These are phyloP conservation scores for Gossypium lobatum DNA, from an alignment of 441 rosid species.

Conservation along the genomic window DNA sequence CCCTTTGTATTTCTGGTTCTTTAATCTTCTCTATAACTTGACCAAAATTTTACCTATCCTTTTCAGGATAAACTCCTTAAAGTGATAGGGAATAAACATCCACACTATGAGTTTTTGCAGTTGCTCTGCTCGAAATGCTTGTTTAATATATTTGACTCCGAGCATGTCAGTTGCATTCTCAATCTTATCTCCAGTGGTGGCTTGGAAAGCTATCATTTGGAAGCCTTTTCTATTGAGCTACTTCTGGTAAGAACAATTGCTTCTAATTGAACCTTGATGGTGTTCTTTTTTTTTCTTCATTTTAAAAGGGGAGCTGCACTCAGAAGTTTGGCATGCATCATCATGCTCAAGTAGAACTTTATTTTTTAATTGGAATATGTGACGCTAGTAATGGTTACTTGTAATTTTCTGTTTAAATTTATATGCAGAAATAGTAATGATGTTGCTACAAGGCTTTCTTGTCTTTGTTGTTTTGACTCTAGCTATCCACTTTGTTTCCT, in stretches of 20 bases:
- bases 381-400: neutral
- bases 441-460: neutral
- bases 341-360: neutral
- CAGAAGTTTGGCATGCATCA: neutral
- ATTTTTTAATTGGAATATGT: neutral
- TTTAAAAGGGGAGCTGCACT: constrained; percentile 13
- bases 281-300: neutral
- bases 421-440: neutral
- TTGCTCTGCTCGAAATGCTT: constrained; percentile 65
- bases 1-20: neutral
- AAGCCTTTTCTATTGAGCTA: constrained; percentile 54
- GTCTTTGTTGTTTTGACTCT: neutral
- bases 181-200: constrained; percentile 41
- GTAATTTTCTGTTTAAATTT: neutral
- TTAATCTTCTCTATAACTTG: constrained; percentile 10
- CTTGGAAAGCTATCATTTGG: constrained; percentile 31
- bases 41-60: constrained; percentile 10
- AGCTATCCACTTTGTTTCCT: neutral
- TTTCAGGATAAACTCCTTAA: constrained; percentile 75
- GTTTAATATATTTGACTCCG: constrained; percentile 65
- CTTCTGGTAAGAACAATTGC: constrained; percentile 60
- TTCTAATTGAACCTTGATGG: neutral
- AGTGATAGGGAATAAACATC: constrained; percentile 65
- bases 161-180: constrained; percentile 55
- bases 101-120: constrained; percentile 55